These are phyloP conservation scores for Metarhizium album DNA, from an alignment of 2,329 filamentous ascomycete genomes.

Conservation along the genomic window DNA sequence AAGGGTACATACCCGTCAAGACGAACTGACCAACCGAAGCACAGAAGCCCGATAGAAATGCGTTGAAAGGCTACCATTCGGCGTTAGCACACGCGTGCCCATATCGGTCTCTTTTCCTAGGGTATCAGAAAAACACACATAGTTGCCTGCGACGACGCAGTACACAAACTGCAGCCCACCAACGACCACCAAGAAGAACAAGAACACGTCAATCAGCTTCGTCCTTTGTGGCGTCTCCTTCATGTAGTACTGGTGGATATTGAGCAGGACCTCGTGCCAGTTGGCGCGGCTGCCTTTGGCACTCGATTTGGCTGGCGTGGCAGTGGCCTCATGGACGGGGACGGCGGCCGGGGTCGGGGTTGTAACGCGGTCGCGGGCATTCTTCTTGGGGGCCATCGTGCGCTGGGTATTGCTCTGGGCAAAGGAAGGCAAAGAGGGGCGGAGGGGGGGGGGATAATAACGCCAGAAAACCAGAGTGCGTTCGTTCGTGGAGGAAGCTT, in stretches of 20 bases:
- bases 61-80: slow-evolving; percentile 76
- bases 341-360: slow-evolving; percentile 6
- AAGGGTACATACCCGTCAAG: slow-evolving; percentile 58
- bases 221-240: slow-evolving; percentile 77
- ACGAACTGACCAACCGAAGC: slow-evolving; percentile 97
- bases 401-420: slow-evolving; percentile 1
- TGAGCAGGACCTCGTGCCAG: slow-evolving; percentile 51
- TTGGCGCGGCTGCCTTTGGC: slow-evolving; percentile 20
- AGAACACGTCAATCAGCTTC: slow-evolving; percentile 84
- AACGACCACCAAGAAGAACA: slow-evolving; percentile 75
- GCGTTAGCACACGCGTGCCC: neutral
- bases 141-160: slow-evolving; percentile 85
- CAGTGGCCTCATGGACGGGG: neutral
- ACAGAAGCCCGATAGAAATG: slow-evolving; percentile 90
- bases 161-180: slow-evolving; percentile 91
- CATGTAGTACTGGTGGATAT: slow-evolving; percentile 69
- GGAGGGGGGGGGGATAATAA: too few relatives aligned
- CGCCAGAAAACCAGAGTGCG: too few relatives aligned
- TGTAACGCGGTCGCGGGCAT: slow-evolving; percentile 18
- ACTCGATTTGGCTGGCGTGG: slow-evolving; percentile 5
- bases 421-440: too few relatives aligned
- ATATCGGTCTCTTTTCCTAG: neutral
- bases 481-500: neutral
- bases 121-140: slow-evolving; percentile 50
- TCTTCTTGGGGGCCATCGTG: slow-evolving; percentile 43